phyloP scores from a whole-genome alignment of 2,329 filamentous ascomycete species.

The Ophiosphaerella korrae region DNA sequence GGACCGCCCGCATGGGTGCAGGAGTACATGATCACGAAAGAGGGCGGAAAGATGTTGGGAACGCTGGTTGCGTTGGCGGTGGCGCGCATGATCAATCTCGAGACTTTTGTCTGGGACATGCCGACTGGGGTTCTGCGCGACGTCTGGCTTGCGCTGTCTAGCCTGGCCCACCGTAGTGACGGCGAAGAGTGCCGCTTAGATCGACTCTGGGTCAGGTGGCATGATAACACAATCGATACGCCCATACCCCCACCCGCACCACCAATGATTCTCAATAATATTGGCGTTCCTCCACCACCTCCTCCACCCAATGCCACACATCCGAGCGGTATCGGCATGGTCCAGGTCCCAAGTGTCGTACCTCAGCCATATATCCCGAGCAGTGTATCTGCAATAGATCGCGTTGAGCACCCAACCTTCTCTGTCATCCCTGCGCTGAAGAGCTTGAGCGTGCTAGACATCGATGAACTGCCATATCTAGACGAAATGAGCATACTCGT shows the following conservation, averaged over 20 bases:
- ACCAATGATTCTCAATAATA: slow-evolving; percentile 46
- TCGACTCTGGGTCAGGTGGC: slow-evolving; percentile 80
- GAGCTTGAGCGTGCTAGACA: slow-evolving; percentile 77
- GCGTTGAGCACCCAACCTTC: slow-evolving; percentile 79
- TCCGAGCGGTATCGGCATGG: slow-evolving; percentile 39
- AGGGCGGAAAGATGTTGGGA: slow-evolving; percentile 86
- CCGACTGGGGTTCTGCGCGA: slow-evolving; percentile 81
- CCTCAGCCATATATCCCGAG: slow-evolving; percentile 35
- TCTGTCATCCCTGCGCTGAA: slow-evolving; percentile 76
- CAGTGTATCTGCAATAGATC: slow-evolving; percentile 47
- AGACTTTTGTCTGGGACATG: slow-evolving; percentile 89
- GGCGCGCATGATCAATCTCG: slow-evolving; percentile 80
- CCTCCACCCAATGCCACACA: slow-evolving; percentile 47
- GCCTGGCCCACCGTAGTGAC: slow-evolving; percentile 66
- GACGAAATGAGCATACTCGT: slow-evolving; percentile 82
- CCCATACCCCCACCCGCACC: slow-evolving; percentile 43
- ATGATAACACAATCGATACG: slow-evolving; percentile 68
- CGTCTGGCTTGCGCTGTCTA: slow-evolving; percentile 79
- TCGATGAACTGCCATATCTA: slow-evolving; percentile 81
- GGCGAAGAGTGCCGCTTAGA: slow-evolving; percentile 70
- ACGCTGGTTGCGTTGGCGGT: slow-evolving; percentile 79
- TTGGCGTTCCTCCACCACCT: slow-evolving; percentile 46
- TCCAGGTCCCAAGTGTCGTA: slow-evolving; percentile 40
- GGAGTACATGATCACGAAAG: slow-evolving; percentile 81
- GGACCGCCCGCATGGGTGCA: slow-evolving; percentile 78